These are phyloP conservation scores for Meredithiella fracta DNA, from an alignment of 2,329 filamentous ascomycete genomes.

Conservation along the genomic window DNA sequence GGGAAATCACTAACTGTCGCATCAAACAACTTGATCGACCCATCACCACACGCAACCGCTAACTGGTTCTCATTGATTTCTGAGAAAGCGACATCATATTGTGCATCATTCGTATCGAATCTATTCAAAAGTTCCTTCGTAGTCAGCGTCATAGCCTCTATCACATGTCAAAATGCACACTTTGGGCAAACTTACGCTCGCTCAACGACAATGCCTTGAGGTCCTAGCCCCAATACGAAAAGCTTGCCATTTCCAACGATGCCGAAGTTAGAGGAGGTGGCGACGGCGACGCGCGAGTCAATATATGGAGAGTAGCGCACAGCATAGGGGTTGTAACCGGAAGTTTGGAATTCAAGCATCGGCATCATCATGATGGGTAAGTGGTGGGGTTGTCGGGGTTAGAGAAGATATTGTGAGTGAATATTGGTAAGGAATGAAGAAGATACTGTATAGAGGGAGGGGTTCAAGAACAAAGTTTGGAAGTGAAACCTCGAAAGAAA, in stretches of 20 bases:
- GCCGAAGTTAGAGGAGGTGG: constrained; percentile 84
- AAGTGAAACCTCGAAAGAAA: too few species aligned
- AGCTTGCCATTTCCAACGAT: constrained; percentile 90
- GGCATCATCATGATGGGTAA: constrained; percentile 25
- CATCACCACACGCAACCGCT: constrained; percentile 77
- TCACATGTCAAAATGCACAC: not conserved
- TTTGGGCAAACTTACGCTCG: constrained; percentile 46
- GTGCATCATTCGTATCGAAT: constrained; percentile 92
- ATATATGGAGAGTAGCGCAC: constrained; percentile 99
- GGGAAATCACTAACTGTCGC: constrained; percentile 67
- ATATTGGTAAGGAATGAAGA: too few species aligned
- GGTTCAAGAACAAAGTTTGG: too few species aligned
- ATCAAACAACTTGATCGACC: constrained; percentile 89
- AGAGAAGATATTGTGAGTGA: too few species aligned
- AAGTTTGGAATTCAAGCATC: constrained; percentile 90
- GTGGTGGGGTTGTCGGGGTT: too few species aligned
- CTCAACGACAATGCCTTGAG: constrained; percentile 60
- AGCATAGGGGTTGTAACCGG: constrained; percentile 88
- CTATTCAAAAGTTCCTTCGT: constrained; percentile 27
- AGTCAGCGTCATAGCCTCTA: not conserved
- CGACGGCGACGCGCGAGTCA: constrained; percentile 83
- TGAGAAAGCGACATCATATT: constrained; percentile 91
- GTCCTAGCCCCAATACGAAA: constrained; percentile 67
- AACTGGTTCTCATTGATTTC: constrained; percentile 94
- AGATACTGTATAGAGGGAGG: too few species aligned